Conservation (phyloP, 1,284 basidiomycete species). For the Leccinum fuscescens region DNA sequence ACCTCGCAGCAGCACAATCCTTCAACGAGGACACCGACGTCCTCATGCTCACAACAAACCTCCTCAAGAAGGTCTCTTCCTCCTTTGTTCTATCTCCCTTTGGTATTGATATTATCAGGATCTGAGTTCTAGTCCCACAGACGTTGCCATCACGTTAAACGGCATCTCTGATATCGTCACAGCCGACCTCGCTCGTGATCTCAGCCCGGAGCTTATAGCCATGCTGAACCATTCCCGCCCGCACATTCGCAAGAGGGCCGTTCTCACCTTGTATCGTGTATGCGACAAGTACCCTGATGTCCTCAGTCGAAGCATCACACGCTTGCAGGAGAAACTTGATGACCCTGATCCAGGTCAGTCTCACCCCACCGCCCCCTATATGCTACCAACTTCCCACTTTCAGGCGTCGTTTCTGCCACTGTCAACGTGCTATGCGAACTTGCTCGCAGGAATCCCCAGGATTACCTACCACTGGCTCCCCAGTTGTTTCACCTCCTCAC, state of each 20-base stretch:
- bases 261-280: conserved; percentile 79
- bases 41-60: conserved; percentile 95
- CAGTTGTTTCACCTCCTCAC: conserved; percentile 94
- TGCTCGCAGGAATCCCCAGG: conserved; percentile 72
- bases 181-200: conserved; percentile 84
- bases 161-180: conserved; percentile 89
- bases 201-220: conserved; percentile 82
- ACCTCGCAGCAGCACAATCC: conserved; percentile 91
- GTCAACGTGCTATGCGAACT: conserved; percentile 96
- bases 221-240: conserved; percentile 92
- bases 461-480: conserved; percentile 85
- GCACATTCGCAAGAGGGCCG: conserved; percentile 85
- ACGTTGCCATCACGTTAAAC: conserved; percentile 82
- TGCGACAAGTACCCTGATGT: conserved; percentile 80
- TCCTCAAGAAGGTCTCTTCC: conserved; percentile 87
- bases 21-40: conserved; percentile 96
- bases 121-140: conserved; percentile 71
- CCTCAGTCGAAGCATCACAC: conserved; percentile 59
- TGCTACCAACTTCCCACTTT: neutral
- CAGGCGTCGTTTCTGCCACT: conserved; percentile 89
- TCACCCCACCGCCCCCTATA: neutral
- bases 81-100: neutral
- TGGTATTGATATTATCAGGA: conserved; percentile 54
- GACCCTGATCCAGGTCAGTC: conserved; percentile 76
- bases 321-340: conserved; percentile 83